Percentiles rank a stretch among this genome's conserved stretches.
Evolutionary conservation across 2,329 filamentous ascomycete species (phyloP).

Genomic region (Alternaria panax): DNA sequence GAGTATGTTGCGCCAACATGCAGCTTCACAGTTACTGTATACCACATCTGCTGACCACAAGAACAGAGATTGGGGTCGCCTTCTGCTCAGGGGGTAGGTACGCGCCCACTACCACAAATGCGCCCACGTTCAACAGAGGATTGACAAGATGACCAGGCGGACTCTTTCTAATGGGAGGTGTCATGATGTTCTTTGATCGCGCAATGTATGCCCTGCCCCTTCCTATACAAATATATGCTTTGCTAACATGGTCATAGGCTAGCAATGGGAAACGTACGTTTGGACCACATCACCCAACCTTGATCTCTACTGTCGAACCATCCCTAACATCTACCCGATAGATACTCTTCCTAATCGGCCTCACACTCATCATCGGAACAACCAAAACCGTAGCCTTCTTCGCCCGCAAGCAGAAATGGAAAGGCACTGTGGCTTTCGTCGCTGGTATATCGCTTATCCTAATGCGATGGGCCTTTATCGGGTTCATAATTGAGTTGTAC

Average conservation of each 20-base stretch:
- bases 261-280: slow-evolving; percentile 90
- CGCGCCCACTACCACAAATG: slow-evolving; percentile 23
- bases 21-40: not conserved
- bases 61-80: slow-evolving; percentile 88
- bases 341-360: slow-evolving; percentile 97
- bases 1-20: slow-evolving; percentile 67
- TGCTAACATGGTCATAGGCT: slow-evolving; percentile 64
- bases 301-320: not conserved
- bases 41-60: slow-evolving; percentile 13
- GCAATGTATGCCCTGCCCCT: slow-evolving; percentile 73
- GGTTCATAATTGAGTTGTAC: slow-evolving; percentile 90
- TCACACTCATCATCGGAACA: slow-evolving; percentile 93
- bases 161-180: slow-evolving; percentile 92
- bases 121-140: slow-evolving; percentile 20
- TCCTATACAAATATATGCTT: not conserved
- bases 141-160: slow-evolving; percentile 66
- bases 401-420: slow-evolving; percentile 88
- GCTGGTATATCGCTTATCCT: slow-evolving; percentile 84
- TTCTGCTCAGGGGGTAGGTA: slow-evolving; percentile 96
- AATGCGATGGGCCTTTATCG: slow-evolving; percentile 87
- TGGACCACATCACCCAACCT: slow-evolving; percentile 2
- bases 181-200: slow-evolving; percentile 97
- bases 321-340: slow-evolving; percentile 47
- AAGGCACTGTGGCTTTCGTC: slow-evolving; percentile 89
- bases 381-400: slow-evolving; percentile 95